Evolutionary conservation across 768 basidiomycete genomes (phyloP), one percentile per base, ranked within the genome.

Genomic region (Gloeophyllum trabeum): DNA sequence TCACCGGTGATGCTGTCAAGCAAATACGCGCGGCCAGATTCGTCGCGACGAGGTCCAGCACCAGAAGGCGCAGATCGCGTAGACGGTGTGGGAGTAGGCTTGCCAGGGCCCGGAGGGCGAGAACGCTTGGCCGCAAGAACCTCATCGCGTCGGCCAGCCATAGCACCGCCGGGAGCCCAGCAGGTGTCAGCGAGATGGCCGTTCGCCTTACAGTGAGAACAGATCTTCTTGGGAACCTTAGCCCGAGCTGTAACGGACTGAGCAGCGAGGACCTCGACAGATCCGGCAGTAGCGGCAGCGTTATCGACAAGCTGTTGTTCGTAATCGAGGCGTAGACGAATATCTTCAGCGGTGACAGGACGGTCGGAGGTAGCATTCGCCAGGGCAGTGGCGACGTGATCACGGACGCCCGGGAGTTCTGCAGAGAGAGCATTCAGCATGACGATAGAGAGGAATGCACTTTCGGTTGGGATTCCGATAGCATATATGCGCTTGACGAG

Each of bases 401-500:
- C 40, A 5, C 41, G 30, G 1, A 54, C 38, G 16, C 30, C 20
- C 0, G 37, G 20, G 18, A 51, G 40, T 0, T 51, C 44, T 1
- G 41, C 18, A 1, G 44, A 49, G 25, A 51, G 36, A 1, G 51
- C 35, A 25, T 49, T 45, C 7, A 49, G 39, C 39, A 52, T 42
- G 1, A 53, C 30, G 20, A 48, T 48, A 4, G 39, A 40, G 3
- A 44, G 40, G 12, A 52, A 49, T 1, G 25, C 36, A 10, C 49
- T 51, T 6, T 45, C 36, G 10, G 41, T 46, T 0, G 49, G 53
- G 0, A 46, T 35, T 2, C 51, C 53, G 25, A 53, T 50, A 7
- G 51, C 49, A 26, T 42, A 54, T 4, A 56, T 45, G 21, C 39
- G 46, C 2, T 39, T 28, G 24, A 46, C 34, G 20, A 56, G 39